Conservation (phyloP, 1,139 yeast species). For the Saccharomyces pastorianus region DNA sequence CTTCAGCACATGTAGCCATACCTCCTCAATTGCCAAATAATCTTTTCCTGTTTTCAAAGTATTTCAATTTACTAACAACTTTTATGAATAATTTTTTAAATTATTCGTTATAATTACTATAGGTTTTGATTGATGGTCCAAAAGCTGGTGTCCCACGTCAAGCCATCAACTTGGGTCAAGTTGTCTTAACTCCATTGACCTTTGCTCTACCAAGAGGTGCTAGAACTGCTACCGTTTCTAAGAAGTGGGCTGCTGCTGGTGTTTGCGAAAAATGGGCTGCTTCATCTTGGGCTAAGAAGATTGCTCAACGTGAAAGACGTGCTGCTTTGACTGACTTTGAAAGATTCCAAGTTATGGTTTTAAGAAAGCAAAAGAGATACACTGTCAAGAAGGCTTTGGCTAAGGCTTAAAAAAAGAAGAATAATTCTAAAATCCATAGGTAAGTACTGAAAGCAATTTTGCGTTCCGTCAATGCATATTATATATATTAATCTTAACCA, state of each 20-base stretch:
- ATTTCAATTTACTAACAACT: neutral
- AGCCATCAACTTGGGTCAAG: conserved; percentile 77
- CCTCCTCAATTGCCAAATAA: neutral
- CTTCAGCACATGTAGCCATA: neutral
- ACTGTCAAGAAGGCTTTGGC: conserved; percentile 89
- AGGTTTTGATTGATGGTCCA: conserved; percentile 97
- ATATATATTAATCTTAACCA: neutral
- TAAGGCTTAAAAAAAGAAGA: conserved; percentile 50
- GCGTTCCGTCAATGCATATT: neutral
- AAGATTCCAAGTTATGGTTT: conserved; percentile 98
- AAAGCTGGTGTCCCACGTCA: conserved; percentile 81
- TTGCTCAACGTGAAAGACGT: conserved; percentile 91
- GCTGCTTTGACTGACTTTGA: conserved; percentile 90
- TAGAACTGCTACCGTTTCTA: conserved; percentile 72
- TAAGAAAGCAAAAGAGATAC: conserved; percentile 93
- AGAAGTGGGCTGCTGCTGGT: conserved; percentile 92
- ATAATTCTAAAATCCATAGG: neutral
- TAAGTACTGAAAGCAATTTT: neutral
- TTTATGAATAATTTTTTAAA: neutral
- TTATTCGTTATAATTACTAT: neutral
- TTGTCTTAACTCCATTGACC: conserved; percentile 88
- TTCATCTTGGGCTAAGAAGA: conserved; percentile 96
- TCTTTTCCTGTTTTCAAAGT: neutral
- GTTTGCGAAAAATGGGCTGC: conserved; percentile 86
- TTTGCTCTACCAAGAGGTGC: conserved; percentile 92